Base-by-base conservation (phyloP, 371 early-diverging fungal genomes). In the Mortierella sp. region DNA sequence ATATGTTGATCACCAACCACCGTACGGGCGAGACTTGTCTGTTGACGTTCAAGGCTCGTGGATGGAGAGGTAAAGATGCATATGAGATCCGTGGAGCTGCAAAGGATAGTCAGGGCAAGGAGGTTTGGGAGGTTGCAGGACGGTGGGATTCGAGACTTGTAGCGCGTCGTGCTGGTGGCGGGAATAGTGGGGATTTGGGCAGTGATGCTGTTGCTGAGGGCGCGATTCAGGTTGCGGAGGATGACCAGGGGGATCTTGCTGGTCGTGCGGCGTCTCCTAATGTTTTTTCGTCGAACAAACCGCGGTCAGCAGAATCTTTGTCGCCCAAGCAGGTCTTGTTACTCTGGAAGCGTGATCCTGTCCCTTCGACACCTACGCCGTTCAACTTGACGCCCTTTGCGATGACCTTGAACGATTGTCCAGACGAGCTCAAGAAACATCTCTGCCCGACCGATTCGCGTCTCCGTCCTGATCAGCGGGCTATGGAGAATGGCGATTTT, bases 361-460 rank as follows among this genome's bases (percentile, higher is more conserved):
- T 87, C 16, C 94, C 88, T 16, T 80, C 87, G 21, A 83, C 76
- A 0, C 89, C 89, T n/a, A 89, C 89, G 41, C 89, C 90, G 12
- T 97, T 95, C 88, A 92, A 97, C 79, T 83, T 95, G 63, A 97
- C 97, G 12, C 80, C 86, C 2, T 96, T 95, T 83, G 96, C 97
- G 29, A 90, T 93, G 79, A 90, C 94, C 24, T 88, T 97, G 56
- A 97, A 97, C 88, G 91, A 97, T 75, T 79, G 91, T 35, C 88
- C 93, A 2, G 83, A 89, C 1, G 74, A 79, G 27, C 90, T 97
- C 27, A 86, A 81, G 63, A 78, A 82, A 8, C 89, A 85, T 75
- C 82, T 97, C 56, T 93, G 94, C 35, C 95, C 93, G 5, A 95
- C 96, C 3, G 97, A 97, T 81, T 95, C 94, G 18, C 90, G 97